A percentile compares a stretch with the other conserved stretches of the same genome.
These are phyloP conservation scores for Hevea brasiliensis DNA, from an alignment of 345 rosid genomes.

Conservation along the genomic window DNA sequence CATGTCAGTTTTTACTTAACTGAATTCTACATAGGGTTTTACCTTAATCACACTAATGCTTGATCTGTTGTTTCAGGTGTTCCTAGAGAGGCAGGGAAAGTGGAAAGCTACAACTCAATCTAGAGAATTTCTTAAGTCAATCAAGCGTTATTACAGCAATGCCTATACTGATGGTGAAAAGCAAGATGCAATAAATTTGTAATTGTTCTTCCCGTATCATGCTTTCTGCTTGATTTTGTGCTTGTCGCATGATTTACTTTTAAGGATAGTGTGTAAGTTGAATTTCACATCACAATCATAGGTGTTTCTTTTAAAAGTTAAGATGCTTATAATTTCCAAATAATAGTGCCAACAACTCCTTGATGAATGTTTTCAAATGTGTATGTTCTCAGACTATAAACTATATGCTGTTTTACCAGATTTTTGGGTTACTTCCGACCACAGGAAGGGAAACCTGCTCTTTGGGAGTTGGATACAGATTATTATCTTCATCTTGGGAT, in stretches of 20 bases:
- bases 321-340: not conserved
- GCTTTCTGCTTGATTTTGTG: not conserved
- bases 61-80: slow-evolving; percentile 59
- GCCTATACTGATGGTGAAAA: slow-evolving; percentile 96
- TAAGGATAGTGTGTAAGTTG: slow-evolving; percentile 9
- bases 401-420: slow-evolving; percentile 42
- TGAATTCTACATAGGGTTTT: slow-evolving; percentile 1
- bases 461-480: slow-evolving; percentile 99
- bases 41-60: slow-evolving; percentile 9
- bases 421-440: slow-evolving; percentile 95
- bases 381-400: slow-evolving; percentile 18
- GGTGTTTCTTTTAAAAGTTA: not conserved
- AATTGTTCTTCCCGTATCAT: slow-evolving; percentile 25
- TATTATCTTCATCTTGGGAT: slow-evolving; percentile 94
- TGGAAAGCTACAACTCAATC: slow-evolving; percentile 99
- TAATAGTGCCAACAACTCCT: not conserved
- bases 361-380: no score
- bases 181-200: slow-evolving; percentile 99
- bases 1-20: not conserved
- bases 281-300: slow-evolving; percentile 3
- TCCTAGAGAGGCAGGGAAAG: slow-evolving; percentile 96
- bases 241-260: not conserved
- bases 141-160: slow-evolving; percentile 96
- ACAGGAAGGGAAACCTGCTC: slow-evolving; percentile 94
- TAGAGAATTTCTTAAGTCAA: slow-evolving; percentile 88